Conservation (phyloP, 192 early-diverging fungal genomes). For the Umbelopsis isabellina region DNA sequence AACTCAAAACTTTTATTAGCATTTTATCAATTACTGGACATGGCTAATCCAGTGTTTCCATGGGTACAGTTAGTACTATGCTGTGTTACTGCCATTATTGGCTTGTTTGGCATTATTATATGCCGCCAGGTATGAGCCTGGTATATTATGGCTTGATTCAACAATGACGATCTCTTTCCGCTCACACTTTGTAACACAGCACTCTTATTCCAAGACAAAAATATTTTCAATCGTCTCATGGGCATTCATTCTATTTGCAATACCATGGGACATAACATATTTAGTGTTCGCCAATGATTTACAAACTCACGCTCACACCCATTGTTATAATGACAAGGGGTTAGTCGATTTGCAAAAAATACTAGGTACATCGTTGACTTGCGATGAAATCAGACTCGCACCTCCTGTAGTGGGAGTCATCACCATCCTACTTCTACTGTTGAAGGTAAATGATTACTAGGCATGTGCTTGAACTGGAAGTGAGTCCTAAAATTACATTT, state of each 20-base stretch:
- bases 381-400: conserved; percentile 3
- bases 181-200: neutral
- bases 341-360: neutral
- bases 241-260: neutral
- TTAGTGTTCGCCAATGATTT: conserved; percentile 4
- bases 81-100: conserved; percentile 2
- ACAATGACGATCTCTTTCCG: neutral
- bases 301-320: neutral
- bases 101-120: neutral
- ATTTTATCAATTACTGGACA: conserved; percentile 1
- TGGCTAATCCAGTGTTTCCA: conserved; percentile 3
- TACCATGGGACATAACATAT: conserved; percentile 9
- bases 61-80: conserved; percentile 3
- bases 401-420: conserved; percentile 1
- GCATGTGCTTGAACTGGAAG: too few relatives aligned
- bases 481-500: neutral
- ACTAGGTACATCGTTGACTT: neutral
- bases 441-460: neutral
- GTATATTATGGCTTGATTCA: neutral
- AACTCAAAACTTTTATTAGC: neutral
- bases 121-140: neutral
- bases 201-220: neutral
- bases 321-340: neutral
- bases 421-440: neutral
- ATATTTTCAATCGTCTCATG: conserved; percentile 8